Percentiles rank a stretch among this genome's conserved stretches.
Conservation (phyloP, 2,329 filamentous ascomycete species). For the Fusarium goolgardi region DNA sequence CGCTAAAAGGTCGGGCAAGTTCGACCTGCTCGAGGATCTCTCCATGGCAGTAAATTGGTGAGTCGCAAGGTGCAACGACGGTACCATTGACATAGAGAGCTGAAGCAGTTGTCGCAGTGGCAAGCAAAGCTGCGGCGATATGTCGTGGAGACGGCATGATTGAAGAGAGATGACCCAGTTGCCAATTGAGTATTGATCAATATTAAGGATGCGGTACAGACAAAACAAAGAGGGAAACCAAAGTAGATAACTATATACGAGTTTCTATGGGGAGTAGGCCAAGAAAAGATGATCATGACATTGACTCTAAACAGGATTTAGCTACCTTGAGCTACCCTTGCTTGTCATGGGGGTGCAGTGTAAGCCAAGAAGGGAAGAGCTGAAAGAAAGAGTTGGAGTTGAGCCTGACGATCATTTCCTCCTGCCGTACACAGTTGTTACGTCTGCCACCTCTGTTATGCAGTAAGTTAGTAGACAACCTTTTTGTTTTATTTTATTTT, state of each 20-base stretch:
- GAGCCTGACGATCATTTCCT: slow-evolving; percentile 32
- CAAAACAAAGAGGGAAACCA: slow-evolving; percentile 1
- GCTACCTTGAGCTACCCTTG: background rate
- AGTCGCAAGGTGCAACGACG: slow-evolving; percentile 73
- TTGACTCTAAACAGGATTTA: slow-evolving; percentile 30
- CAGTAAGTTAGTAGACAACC: background rate
- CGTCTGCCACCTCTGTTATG: too few relatives aligned
- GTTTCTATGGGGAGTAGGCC: slow-evolving; percentile 18
- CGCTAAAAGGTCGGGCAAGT: slow-evolving; percentile 70
- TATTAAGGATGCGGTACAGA: background rate
- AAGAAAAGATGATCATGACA: slow-evolving; percentile 33
- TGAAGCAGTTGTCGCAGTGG: slow-evolving; percentile 48
- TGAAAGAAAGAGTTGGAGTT: slow-evolving; percentile 12
- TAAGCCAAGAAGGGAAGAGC: slow-evolving; percentile 34
- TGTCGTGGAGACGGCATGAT: slow-evolving; percentile 46
- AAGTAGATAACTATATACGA: slow-evolving; percentile 21
- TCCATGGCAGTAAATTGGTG: slow-evolving; percentile 74
- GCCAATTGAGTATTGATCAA: slow-evolving; percentile 8
- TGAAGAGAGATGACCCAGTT: slow-evolving; percentile 21
- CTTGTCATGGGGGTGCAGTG: slow-evolving; percentile 11
- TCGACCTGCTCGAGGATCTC: slow-evolving; percentile 72
- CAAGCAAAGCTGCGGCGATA: slow-evolving; percentile 46
- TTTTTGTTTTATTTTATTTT: background rate
- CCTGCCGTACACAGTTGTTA: background rate
- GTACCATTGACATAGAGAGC: slow-evolving; percentile 71